phyloP scores from a whole-genome alignment of 163 green algal genomes.

The Picocystis sp. region DNA sequence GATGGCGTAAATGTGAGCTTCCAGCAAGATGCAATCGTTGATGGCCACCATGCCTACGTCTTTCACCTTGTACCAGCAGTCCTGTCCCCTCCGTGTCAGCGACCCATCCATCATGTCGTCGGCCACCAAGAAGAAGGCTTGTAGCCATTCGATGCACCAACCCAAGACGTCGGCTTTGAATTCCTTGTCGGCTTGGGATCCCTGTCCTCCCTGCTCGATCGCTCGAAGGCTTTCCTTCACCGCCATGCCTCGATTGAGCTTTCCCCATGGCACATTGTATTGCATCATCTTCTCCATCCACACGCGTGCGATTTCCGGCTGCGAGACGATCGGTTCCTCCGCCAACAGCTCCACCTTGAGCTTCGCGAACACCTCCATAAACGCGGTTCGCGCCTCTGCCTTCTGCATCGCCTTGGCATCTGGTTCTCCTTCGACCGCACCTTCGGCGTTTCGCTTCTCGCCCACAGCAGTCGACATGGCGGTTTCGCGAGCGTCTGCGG shows the following conservation, averaged over 20 bases:
- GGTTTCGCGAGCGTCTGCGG: too few species aligned
- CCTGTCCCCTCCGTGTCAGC: slow-evolving; percentile 85
- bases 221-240: slow-evolving; percentile 57
- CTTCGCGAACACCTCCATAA: slow-evolving; percentile 53
- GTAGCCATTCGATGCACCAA: slow-evolving; percentile 95
- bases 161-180: slow-evolving; percentile 63
- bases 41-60: slow-evolving; percentile 85
- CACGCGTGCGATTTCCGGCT: slow-evolving; percentile 25
- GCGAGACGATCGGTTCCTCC: slow-evolving; percentile 36
- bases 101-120: slow-evolving; percentile 98
- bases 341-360: slow-evolving; percentile 53
- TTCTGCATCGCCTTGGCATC: too few species aligned
- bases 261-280: slow-evolving; percentile 87
- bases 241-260: slow-evolving; percentile 92
- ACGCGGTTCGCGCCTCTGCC: slow-evolving; percentile 12
- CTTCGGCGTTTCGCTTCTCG: too few species aligned
- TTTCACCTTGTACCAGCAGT: slow-evolving; percentile 87
- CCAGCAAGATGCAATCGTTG: slow-evolving; percentile 97
- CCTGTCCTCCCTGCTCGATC: slow-evolving; percentile 8
- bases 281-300: slow-evolving; percentile 55
- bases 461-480: too few species aligned
- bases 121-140: slow-evolving; percentile 97
- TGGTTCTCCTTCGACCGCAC: too few species aligned
- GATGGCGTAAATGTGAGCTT: slow-evolving; percentile 84
- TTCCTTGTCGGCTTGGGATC: slow-evolving; percentile 38